These are phyloP conservation scores for Terfezia claveryi DNA, from an alignment of 495 filamentous ascomycete species.

Conservation along the genomic window DNA sequence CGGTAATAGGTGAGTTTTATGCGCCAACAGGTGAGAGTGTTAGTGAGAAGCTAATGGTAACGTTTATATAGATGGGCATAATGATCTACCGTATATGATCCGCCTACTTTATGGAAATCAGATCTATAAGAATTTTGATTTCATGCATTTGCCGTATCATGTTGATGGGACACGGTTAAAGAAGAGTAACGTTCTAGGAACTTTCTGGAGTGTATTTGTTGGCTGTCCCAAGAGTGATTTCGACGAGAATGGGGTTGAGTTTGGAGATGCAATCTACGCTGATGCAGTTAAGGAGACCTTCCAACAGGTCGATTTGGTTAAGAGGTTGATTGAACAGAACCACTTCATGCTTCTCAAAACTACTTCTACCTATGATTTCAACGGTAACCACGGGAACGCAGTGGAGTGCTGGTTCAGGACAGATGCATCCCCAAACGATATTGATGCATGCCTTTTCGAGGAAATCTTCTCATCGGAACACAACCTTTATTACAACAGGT, in stretches of 20 bases:
- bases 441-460: background rate
- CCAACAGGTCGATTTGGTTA: conserved; percentile 65
- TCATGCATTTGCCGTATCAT: conserved; percentile 39
- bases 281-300: conserved; percentile 42
- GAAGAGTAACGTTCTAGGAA: conserved; percentile 32
- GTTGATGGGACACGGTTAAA: conserved; percentile 53
- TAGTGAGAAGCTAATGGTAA: background rate
- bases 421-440: background rate
- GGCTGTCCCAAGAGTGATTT: conserved; percentile 35
- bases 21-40: background rate
- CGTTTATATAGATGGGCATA: conserved; percentile 51
- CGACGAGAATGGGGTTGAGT: conserved; percentile 36
- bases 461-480: background rate
- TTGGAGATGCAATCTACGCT: conserved; percentile 47
- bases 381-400: background rate
- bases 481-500: background rate
- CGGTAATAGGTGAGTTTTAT: background rate
- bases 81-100: conserved; percentile 63
- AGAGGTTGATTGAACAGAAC: conserved; percentile 43
- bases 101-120: conserved; percentile 47
- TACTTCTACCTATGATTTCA: conserved; percentile 12
- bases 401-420: background rate
- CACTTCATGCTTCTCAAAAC: conserved; percentile 30
- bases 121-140: conserved; percentile 54
- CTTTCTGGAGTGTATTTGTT: conserved; percentile 82